phyloP scores from a whole-genome alignment of 1,284 basidiomycete genomes.

The Phenoliferia sp. region DNA sequence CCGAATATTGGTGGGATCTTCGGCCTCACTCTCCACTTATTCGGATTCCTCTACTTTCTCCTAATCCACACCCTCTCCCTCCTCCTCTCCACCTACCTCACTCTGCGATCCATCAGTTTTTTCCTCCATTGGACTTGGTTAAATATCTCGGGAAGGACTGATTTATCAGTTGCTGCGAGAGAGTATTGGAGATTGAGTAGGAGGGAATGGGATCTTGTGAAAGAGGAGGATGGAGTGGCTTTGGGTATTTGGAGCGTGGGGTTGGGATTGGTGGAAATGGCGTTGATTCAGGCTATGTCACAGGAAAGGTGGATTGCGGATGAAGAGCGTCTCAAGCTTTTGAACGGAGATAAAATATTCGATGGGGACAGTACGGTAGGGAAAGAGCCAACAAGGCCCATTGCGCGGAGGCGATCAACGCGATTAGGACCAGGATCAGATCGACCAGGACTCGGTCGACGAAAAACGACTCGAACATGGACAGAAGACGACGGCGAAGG shows the following conservation, averaged over 20 bases:
- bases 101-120: background rate
- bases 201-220: conserved; percentile 24
- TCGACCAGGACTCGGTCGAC: background rate
- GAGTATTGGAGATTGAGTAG: conserved; percentile 19
- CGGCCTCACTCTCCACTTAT: conserved; percentile 17
- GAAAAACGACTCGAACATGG: conserved; percentile 16
- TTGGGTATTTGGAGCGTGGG: conserved; percentile 5
- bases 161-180: conserved; percentile 9
- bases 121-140: conserved; percentile 21
- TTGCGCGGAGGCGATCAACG: background rate
- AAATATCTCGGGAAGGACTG: conserved; percentile 25
- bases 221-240: conserved; percentile 13
- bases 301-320: conserved; percentile 14
- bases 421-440: background rate
- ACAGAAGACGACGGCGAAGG: conserved; percentile 13
- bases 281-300: conserved; percentile 21
- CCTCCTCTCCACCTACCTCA: background rate
- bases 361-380: background rate
- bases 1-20: conserved; percentile 19
- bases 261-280: conserved; percentile 11
- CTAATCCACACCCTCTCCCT: conserved; percentile 12
- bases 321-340: conserved; percentile 9
- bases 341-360: conserved; percentile 13
- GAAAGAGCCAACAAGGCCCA: background rate
- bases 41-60: conserved; percentile 27